phyloP scores from a whole-genome alignment of 208 protist species.

The Jaenimonas drosophilae region DNA sequence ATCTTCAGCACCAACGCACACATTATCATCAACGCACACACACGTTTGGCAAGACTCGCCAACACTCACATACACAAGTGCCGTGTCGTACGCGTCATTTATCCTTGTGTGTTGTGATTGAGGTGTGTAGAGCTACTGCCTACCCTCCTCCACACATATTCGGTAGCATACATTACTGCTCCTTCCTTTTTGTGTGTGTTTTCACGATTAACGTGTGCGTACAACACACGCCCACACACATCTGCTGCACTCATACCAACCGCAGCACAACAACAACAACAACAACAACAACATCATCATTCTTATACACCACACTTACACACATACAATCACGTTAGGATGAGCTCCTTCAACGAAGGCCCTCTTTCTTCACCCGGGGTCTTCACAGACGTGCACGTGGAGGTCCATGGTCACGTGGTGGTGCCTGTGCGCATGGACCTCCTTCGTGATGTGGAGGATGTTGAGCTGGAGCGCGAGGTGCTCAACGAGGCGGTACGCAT shows the following conservation, averaged over 20 bases:
- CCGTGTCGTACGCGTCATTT: too few relatives aligned
- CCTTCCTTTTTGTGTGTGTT: not conserved
- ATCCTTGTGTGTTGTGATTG: too few relatives aligned
- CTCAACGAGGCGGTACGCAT: slow-evolving; percentile 50
- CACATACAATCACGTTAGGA: slow-evolving; percentile 6
- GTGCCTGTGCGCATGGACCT: slow-evolving; percentile 35
- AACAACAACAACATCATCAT: not conserved
- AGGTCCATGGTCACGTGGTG: slow-evolving; percentile 31
- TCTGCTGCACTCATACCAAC: too few relatives aligned
- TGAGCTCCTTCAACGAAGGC: too few relatives aligned
- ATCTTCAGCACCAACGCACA: too few relatives aligned
- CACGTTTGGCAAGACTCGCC: too few relatives aligned
- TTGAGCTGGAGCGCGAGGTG: slow-evolving; percentile 47
- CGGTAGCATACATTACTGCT: not conserved
- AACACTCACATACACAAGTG: too few relatives aligned
- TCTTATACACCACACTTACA: slow-evolving; percentile 6
- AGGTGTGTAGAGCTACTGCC: too few relatives aligned
- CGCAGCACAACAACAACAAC: slow-evolving; percentile 5
- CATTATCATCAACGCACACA: too few relatives aligned
- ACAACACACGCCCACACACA: too few relatives aligned
- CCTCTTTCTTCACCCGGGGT: too few relatives aligned
- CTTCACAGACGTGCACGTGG: slow-evolving; percentile 35
- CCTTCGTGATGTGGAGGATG: slow-evolving; percentile 44
- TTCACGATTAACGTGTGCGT: not conserved
- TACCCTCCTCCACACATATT: too few relatives aligned